phyloP scores from a whole-genome alignment of 768 basidiomycete species.

The Cystobasidium tubakii region DNA sequence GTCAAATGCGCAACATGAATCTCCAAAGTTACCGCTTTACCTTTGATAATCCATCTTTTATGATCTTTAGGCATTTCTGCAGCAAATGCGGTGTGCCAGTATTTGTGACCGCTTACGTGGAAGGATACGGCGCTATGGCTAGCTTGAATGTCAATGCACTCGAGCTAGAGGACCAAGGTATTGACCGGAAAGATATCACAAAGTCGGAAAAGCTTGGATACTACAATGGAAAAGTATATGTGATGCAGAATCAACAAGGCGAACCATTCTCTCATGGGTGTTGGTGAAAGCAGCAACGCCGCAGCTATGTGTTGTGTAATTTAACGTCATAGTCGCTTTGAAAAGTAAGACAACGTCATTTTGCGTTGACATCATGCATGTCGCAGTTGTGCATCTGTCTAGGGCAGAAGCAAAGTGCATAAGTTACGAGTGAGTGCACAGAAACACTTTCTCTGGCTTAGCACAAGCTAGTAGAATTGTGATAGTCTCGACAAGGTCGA shows the following conservation, averaged over 20 bases:
- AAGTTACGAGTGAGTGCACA: too few relatives aligned
- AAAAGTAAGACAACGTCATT: too few relatives aligned
- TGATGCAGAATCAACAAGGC: not conserved
- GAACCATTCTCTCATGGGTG: conserved; percentile 5
- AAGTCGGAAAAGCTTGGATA: not conserved
- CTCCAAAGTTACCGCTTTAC: not conserved
- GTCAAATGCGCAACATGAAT: not conserved
- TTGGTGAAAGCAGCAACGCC: not conserved
- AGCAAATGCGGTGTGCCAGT: conserved; percentile 4
- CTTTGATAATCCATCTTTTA: not conserved
- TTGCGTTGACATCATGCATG: too few relatives aligned
- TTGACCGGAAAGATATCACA: conserved; percentile 4
- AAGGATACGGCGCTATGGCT: not conserved
- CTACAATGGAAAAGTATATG: not conserved
- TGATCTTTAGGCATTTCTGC: not conserved
- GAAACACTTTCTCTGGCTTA: too few relatives aligned
- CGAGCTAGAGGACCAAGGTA: not conserved
- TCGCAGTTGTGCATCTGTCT: too few relatives aligned
- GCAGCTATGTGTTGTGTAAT: too few relatives aligned
- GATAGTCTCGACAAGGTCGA: too few relatives aligned
- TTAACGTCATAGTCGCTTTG: too few relatives aligned
- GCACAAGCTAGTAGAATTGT: too few relatives aligned
- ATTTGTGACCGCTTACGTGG: not conserved
- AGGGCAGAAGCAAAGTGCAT: too few relatives aligned
- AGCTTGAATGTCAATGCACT: conserved; percentile 12